These are phyloP conservation scores for Neofusicoccum laricinum DNA, from an alignment of 2,329 filamentous ascomycete genomes.

Conservation along the genomic window DNA sequence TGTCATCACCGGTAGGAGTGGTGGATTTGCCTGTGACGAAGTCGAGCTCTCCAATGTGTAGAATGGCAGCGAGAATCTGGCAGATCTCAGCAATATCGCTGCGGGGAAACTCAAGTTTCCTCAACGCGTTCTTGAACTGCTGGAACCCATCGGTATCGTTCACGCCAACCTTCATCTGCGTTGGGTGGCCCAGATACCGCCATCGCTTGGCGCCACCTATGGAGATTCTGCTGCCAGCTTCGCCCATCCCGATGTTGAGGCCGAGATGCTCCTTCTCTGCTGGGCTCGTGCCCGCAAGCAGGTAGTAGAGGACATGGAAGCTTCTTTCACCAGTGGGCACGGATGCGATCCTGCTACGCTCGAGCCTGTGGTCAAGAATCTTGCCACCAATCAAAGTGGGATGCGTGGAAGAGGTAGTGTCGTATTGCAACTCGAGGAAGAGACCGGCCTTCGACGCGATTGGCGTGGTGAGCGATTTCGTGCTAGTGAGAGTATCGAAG, in stretches of 20 bases:
- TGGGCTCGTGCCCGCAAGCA: slow-evolving; percentile 84
- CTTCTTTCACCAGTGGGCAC: slow-evolving; percentile 95
- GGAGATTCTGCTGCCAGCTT: slow-evolving; percentile 53
- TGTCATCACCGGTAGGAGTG: slow-evolving; percentile 78
- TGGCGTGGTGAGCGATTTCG: slow-evolving; percentile 92
- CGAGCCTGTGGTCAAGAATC: slow-evolving; percentile 86
- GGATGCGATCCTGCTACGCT: slow-evolving; percentile 84
- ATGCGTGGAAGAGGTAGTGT: slow-evolving; percentile 78
- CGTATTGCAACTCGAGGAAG: slow-evolving; percentile 95
- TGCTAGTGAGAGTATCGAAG: slow-evolving; percentile 94
- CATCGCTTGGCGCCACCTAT: slow-evolving; percentile 71
- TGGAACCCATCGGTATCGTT: slow-evolving; percentile 95
- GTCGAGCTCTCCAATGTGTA: slow-evolving; percentile 97
- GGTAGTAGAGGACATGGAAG: slow-evolving; percentile 94
- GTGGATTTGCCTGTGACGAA: slow-evolving; percentile 82
- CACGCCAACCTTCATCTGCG: slow-evolving; percentile 93
- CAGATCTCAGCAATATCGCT: slow-evolving; percentile 96
- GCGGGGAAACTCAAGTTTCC: slow-evolving; percentile 90
- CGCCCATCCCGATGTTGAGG: slow-evolving; percentile 58
- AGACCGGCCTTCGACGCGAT: slow-evolving; percentile 94
- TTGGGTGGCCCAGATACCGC: slow-evolving; percentile 94
- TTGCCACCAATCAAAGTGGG: slow-evolving; percentile 92
- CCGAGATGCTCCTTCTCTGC: slow-evolving; percentile 87
- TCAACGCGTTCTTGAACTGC: slow-evolving; percentile 92
- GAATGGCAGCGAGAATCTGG: slow-evolving; percentile 85